Conservation (phyloP, 2,329 filamentous ascomycete genomes). For the Penicillium sp. region DNA sequence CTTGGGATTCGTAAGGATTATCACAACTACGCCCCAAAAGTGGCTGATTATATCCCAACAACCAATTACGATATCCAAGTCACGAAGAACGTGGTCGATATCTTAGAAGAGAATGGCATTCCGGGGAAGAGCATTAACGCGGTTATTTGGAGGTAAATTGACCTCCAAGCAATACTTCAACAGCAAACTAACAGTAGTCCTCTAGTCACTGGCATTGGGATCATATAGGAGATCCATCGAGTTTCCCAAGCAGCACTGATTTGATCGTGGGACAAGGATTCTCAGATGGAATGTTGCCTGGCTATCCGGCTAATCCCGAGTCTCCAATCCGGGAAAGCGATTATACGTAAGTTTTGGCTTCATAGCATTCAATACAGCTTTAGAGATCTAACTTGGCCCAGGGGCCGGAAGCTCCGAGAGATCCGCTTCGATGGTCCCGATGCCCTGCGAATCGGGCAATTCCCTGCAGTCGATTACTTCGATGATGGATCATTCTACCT, state of each 20-base stretch:
- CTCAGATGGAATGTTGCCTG: constrained; percentile 5
- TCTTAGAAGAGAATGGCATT: constrained; percentile 22
- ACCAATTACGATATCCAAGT: constrained; percentile 21
- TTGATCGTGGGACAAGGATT: constrained; percentile 1
- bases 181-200: background rate
- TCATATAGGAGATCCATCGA: constrained; percentile 28
- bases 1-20: constrained; percentile 35
- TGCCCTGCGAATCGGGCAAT: constrained; percentile 31
- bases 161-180: background rate
- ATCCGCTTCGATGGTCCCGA: constrained; percentile 13
- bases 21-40: constrained; percentile 26
- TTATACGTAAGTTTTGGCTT: background rate
- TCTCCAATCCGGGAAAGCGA: constrained; percentile 20
- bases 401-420: constrained; percentile 19
- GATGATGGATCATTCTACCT: constrained; percentile 58
- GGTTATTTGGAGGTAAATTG: constrained; percentile 15
- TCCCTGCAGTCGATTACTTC: constrained; percentile 51
- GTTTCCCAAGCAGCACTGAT: constrained; percentile 23
- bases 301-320: constrained; percentile 22
- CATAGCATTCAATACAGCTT: background rate
- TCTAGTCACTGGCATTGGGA: constrained; percentile 31
- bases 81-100: constrained; percentile 26
- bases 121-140: constrained; percentile 23
- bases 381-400: background rate
- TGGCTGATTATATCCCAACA: constrained; percentile 19